Evolutionary conservation across 306 rosid genomes (phyloP).

Genomic region (Gillenia trifoliata): DNA sequence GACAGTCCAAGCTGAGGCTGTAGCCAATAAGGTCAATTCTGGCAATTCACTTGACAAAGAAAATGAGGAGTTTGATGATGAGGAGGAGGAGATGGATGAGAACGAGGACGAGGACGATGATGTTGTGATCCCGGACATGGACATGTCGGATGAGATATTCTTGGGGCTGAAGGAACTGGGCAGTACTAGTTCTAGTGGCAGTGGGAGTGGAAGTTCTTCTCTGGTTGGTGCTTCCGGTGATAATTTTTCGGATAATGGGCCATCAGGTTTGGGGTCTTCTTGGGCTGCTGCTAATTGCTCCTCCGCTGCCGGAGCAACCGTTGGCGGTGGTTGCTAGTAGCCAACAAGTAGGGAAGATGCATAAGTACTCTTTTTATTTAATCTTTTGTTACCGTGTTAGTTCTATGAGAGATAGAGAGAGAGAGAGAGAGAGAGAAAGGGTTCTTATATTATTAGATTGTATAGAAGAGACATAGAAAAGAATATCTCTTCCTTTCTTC

Average conservation of each 20-base stretch:
- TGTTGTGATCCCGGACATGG: conserved; percentile 39
- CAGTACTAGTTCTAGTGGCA: neutral
- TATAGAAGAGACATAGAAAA: conserved; percentile 3
- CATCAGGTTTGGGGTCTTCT: conserved; percentile 1
- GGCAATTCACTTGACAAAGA: neutral
- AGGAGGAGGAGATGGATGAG: neutral
- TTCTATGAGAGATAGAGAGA: neutral
- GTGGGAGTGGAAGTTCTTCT: neutral
- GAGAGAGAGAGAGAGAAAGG: neutral
- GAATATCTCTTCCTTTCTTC: conserved; percentile 10
- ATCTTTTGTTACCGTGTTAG: neutral
- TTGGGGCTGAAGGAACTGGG: conserved; percentile 21
- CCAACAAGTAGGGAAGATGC: neutral
- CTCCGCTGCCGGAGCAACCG: conserved; percentile 14
- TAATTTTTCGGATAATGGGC: neutral
- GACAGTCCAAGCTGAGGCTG: conserved; percentile 11
- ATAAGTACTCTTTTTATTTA: too few species aligned
- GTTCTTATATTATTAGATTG: conserved; percentile 9
- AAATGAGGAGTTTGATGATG: conserved; percentile 1
- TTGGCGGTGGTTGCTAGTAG: conserved; percentile 2
- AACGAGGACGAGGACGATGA: conserved; percentile 18
- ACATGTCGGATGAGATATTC: conserved; percentile 35
- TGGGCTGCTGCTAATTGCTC: conserved; percentile 14
- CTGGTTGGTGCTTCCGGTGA: conserved; percentile 2
- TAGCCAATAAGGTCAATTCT: neutral